Conservation (phyloP, 345 rosid genomes). For the Pugionium cornutum region DNA sequence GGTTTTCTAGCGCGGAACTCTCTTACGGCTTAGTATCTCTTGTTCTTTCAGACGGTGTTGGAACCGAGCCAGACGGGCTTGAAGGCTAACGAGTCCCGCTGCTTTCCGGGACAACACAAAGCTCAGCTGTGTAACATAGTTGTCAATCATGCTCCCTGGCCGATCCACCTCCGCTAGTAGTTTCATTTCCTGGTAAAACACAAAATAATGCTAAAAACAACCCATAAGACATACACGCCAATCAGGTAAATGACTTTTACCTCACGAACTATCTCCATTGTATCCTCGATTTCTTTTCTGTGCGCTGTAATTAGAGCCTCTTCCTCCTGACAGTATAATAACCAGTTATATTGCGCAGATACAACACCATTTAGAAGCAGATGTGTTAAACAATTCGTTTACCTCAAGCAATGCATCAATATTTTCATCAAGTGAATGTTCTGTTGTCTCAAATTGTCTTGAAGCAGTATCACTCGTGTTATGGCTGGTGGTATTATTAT, state of each 20-base stretch:
- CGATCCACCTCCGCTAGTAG: conserved; percentile 93
- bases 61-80: conserved; percentile 92
- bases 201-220: too few relatives aligned
- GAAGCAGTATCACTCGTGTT: conserved; percentile 48
- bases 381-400: too few relatives aligned
- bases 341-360: conserved; percentile 12
- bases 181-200: conserved; percentile 97
- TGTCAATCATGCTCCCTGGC: conserved; percentile 96
- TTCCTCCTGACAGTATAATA: conserved; percentile 66
- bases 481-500: too few relatives aligned
- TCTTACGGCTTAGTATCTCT: conserved; percentile 85
- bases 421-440: conserved; percentile 60
- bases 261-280: conserved; percentile 99
- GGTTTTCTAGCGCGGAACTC: conserved; percentile 64
- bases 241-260: too few relatives aligned
- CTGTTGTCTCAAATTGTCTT: conserved; percentile 49
- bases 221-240: too few relatives aligned
- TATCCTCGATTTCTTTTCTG: conserved; percentile 96
- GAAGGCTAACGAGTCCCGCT: conserved; percentile 89
- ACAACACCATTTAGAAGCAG: too few relatives aligned
- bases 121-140: conserved; percentile 84
- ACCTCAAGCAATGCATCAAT: conserved; percentile 90
- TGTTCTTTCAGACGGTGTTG: conserved; percentile 95
- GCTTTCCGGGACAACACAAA: conserved; percentile 96
- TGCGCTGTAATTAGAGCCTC: conserved; percentile 92